These are phyloP conservation scores for Chalciporus piperatus DNA, from an alignment of 768 basidiomycete genomes.

Conservation along the genomic window DNA sequence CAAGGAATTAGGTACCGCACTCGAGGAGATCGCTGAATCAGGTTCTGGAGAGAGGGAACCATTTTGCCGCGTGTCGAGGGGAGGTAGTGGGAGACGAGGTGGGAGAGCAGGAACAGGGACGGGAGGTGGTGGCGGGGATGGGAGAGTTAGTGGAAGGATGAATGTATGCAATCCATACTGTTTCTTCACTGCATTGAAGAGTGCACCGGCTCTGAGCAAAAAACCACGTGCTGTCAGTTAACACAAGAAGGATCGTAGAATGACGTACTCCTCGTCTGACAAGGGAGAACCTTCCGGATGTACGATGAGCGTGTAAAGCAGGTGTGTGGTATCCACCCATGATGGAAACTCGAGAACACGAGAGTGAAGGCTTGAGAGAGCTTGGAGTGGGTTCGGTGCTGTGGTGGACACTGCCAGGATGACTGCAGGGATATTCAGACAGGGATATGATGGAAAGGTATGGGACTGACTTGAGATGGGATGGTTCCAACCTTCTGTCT, in stretches of 20 bases:
- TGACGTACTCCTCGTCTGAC: slow-evolving; percentile 75
- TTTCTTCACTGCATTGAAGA: slow-evolving; percentile 86
- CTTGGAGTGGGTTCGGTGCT: slow-evolving; percentile 79
- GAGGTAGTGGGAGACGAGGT: slow-evolving; percentile 63
- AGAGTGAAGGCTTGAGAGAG: slow-evolving; percentile 71
- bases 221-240: slow-evolving; percentile 7
- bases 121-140: slow-evolving; percentile 60
- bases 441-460: slow-evolving; percentile 7
- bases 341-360: slow-evolving; percentile 64
- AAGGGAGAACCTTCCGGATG: slow-evolving; percentile 69
- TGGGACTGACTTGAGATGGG: slow-evolving; percentile 66
- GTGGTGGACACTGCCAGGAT: slow-evolving; percentile 79
- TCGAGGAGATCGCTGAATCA: not conserved
- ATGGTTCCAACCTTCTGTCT: slow-evolving; percentile 82
- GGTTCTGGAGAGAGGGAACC: slow-evolving; percentile 4
- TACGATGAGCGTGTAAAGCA: slow-evolving; percentile 75
- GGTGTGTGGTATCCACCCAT: slow-evolving; percentile 74
- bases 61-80: slow-evolving; percentile 23
- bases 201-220: slow-evolving; percentile 58
- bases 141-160: slow-evolving; percentile 61
- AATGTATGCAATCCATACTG: slow-evolving; percentile 79
- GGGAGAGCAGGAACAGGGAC: slow-evolving; percentile 63
- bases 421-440: slow-evolving; percentile 43
- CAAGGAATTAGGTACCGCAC: slow-evolving; percentile 34
- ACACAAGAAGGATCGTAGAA: slow-evolving; percentile 1